phyloP scores from a whole-genome alignment of 1,284 basidiomycete genomes.

The Rhodotorula glutinis region DNA sequence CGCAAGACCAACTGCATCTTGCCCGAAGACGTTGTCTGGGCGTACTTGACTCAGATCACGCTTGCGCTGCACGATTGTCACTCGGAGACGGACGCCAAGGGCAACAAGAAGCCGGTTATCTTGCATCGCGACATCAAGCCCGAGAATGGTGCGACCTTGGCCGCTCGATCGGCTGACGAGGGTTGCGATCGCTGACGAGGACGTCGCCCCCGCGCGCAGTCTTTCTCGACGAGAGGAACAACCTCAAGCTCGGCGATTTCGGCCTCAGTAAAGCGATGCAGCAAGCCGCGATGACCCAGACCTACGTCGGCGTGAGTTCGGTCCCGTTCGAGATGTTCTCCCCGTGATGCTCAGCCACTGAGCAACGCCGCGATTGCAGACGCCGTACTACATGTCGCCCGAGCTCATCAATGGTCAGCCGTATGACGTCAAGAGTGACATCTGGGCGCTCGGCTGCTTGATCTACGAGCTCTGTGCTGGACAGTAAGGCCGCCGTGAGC shows the following conservation, averaged over 20 bases:
- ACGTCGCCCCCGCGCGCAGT: too few relatives aligned
- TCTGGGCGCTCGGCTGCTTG: conserved; percentile 95
- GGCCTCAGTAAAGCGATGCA: conserved; percentile 88
- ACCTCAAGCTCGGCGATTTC: conserved; percentile 92
- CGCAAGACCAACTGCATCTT: conserved; percentile 56
- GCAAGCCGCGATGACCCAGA: conserved; percentile 83
- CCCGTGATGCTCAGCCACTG: too few relatives aligned
- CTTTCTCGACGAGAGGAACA: conserved; percentile 72
- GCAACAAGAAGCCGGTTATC: conserved; percentile 53
- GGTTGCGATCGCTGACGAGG: too few relatives aligned
- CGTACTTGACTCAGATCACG: conserved; percentile 87
- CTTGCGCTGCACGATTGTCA: conserved; percentile 91
- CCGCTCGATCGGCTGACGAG: too few relatives aligned
- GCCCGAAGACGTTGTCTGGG: conserved; percentile 90
- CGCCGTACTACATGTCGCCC: conserved; percentile 98
- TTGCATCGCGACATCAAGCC: conserved; percentile 94
- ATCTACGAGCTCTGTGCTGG: conserved; percentile 93
- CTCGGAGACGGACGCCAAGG: conserved; percentile 43
- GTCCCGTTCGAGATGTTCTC: not conserved
- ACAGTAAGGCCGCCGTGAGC: conserved; percentile 52
- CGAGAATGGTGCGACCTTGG: conserved; percentile 71
- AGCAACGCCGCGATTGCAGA: conserved; percentile 54
- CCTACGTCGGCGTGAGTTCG: conserved; percentile 83
- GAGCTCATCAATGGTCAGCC: conserved; percentile 93
- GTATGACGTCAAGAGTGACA: conserved; percentile 96